Conservation (phyloP, 2,329 filamentous ascomycete genomes). For the Torrubiella hemipterigena region DNA sequence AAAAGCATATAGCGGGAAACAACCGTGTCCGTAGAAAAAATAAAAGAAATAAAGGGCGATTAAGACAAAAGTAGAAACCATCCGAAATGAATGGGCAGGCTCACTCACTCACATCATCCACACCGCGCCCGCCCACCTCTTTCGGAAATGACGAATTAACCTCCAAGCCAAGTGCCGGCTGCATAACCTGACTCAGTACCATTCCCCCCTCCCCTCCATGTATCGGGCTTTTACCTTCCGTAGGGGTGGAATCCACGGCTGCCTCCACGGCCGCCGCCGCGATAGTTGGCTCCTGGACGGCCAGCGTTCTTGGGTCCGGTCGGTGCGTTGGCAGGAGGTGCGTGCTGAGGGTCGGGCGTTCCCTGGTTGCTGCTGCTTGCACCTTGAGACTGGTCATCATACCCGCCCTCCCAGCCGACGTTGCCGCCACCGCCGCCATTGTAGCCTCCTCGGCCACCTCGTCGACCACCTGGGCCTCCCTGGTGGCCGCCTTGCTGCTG, state of each 20-base stretch:
- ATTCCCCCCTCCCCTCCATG: neutral
- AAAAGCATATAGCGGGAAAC: too few relatives aligned
- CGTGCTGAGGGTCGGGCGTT: conserved; percentile 30
- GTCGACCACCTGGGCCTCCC: conserved; percentile 4
- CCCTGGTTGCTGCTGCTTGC: conserved; percentile 29
- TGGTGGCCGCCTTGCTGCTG: conserved; percentile 8
- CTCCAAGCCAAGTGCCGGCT: too few relatives aligned
- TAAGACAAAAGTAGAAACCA: too few relatives aligned
- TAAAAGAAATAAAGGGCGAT: too few relatives aligned
- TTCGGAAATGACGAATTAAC: too few relatives aligned
- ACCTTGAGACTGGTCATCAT: conserved; percentile 73
- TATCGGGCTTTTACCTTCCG: conserved; percentile 17
- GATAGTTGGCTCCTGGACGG: conserved; percentile 82
- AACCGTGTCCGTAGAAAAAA: too few relatives aligned
- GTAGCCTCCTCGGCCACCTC: conserved; percentile 6
- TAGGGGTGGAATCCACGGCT: conserved; percentile 75
- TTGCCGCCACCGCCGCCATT: conserved; percentile 12
- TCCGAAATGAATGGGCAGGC: neutral
- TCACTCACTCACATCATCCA: neutral
- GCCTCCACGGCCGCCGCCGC: conserved; percentile 71
- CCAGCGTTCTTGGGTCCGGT: conserved; percentile 95
- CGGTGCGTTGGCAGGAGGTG: conserved; percentile 51
- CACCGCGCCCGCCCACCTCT: too few relatives aligned
- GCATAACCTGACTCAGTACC: neutral
- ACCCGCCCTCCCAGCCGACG: conserved; percentile 81